phyloP scores from a whole-genome alignment of 768 basidiomycete species.

The Rhizopogon vinicolor region DNA sequence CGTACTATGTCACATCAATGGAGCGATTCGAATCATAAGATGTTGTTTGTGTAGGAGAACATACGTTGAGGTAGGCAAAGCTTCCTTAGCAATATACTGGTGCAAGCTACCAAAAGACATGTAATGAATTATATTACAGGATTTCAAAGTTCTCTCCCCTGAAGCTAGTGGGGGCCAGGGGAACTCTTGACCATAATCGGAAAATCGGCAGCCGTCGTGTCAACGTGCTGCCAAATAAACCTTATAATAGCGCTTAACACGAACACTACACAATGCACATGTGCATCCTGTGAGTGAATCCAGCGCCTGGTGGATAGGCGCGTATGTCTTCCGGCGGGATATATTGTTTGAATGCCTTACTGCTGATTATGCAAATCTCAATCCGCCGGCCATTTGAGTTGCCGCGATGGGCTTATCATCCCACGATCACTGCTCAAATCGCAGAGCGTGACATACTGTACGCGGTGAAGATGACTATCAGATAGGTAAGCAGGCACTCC shows the following conservation, averaged over 20 bases:
- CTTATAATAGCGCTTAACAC: background rate
- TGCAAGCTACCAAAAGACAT: background rate
- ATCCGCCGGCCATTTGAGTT: background rate
- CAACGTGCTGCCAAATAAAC: background rate
- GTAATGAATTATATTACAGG: background rate
- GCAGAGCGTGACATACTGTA: background rate
- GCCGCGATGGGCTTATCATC: background rate
- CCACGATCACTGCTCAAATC: background rate
- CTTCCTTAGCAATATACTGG: background rate
- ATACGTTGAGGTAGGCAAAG: background rate
- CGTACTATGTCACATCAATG: background rate
- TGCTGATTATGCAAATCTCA: too few relatives aligned
- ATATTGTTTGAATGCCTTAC: too few relatives aligned
- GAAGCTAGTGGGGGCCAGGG: background rate
- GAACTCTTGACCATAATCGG: background rate
- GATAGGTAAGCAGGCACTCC: background rate
- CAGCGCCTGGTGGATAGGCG: background rate
- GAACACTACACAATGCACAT: too few relatives aligned
- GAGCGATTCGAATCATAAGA: background rate
- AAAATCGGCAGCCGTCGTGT: background rate
- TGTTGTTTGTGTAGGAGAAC: background rate
- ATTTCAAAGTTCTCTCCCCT: too few relatives aligned
- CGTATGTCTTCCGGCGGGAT: too few relatives aligned
- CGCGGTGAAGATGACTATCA: too few relatives aligned
- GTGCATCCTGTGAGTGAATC: background rate